phyloP scores from a whole-genome alignment of 768 basidiomycete genomes.

The Zangia roseola region DNA sequence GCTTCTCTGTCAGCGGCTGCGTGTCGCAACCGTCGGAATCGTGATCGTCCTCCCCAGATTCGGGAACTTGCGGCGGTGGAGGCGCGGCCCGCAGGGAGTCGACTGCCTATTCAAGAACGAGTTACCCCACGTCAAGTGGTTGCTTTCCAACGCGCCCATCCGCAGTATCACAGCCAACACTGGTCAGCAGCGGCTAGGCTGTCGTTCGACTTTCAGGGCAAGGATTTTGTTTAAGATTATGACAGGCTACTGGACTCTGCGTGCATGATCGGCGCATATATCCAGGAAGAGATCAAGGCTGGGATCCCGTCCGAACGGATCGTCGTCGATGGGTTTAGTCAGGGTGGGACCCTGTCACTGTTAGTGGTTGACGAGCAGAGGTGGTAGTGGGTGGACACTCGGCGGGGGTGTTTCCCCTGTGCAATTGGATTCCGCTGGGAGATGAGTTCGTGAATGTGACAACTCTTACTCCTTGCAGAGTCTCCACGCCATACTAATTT shows the following conservation, averaged over 20 bases:
- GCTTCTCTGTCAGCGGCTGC: conserved; percentile 33
- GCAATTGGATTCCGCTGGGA: conserved; percentile 75
- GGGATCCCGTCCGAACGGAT: conserved; percentile 71
- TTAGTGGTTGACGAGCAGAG: conserved; percentile 53
- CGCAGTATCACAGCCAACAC: conserved; percentile 77
- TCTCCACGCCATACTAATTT: conserved; percentile 1
- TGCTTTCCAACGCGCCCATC: conserved; percentile 42
- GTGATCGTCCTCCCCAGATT: conserved; percentile 17
- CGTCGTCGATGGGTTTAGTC: conserved; percentile 86
- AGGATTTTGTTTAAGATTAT: conserved; percentile 53
- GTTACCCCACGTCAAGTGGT: conserved; percentile 82
- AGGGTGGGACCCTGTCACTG: conserved; percentile 77
- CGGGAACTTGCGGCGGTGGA: not conserved
- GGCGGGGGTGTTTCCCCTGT: conserved; percentile 72
- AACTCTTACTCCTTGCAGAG: conserved; percentile 19
- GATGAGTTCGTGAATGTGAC: conserved; percentile 61
- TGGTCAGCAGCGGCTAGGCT: conserved; percentile 64
- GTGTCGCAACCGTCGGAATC: not conserved
- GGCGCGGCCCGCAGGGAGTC: not conserved
- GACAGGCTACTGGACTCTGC: conserved; percentile 60
- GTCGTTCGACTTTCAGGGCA: conserved; percentile 54
- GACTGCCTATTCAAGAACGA: conserved; percentile 41
- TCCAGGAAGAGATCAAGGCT: conserved; percentile 69
- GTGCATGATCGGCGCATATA: conserved; percentile 59
- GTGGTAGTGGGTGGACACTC: conserved; percentile 46